phyloP scores from a whole-genome alignment of 345 rosid genomes.

The Populus alba region DNA sequence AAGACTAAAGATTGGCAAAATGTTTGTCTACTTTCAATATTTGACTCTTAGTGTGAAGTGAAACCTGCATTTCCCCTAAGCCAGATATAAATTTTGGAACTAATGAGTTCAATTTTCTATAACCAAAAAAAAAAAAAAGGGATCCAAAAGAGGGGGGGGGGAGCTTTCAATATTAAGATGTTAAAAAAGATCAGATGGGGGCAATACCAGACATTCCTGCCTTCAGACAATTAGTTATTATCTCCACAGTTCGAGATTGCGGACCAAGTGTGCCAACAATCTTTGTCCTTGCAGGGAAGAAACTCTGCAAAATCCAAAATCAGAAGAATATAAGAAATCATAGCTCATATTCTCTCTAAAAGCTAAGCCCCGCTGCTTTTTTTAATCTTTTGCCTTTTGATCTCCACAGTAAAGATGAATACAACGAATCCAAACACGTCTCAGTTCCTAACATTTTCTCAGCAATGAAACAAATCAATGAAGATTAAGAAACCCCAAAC shows the following conservation, averaged over 20 bases:
- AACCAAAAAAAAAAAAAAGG: too few relatives aligned
- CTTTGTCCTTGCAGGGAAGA: constrained; percentile 95
- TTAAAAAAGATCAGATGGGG: neutral
- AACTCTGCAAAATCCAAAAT: constrained; percentile 48
- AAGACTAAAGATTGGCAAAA: neutral
- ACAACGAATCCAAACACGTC: neutral
- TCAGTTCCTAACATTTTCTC: neutral
- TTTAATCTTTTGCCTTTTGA: neutral
- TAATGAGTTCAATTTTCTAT: neutral
- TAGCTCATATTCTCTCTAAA: neutral
- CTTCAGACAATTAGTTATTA: constrained; percentile 71
- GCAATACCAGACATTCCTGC: constrained; percentile 88
- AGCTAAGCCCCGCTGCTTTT: neutral
- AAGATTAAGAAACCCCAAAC: neutral
- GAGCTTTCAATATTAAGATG: neutral
- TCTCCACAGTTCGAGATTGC: constrained; percentile 69
- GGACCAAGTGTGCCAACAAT: constrained; percentile 94
- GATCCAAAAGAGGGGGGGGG: too few relatives aligned
- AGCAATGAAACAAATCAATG: neutral
- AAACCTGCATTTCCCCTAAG: too few relatives aligned
- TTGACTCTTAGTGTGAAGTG: too few relatives aligned
- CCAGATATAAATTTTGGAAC: too few relatives aligned
- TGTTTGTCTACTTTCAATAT: too few relatives aligned
- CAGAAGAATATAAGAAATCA: neutral
- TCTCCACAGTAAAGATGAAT: neutral